phyloP scores from a whole-genome alignment of 1,284 basidiomycete species.

The Austropuccinia psidii region DNA sequence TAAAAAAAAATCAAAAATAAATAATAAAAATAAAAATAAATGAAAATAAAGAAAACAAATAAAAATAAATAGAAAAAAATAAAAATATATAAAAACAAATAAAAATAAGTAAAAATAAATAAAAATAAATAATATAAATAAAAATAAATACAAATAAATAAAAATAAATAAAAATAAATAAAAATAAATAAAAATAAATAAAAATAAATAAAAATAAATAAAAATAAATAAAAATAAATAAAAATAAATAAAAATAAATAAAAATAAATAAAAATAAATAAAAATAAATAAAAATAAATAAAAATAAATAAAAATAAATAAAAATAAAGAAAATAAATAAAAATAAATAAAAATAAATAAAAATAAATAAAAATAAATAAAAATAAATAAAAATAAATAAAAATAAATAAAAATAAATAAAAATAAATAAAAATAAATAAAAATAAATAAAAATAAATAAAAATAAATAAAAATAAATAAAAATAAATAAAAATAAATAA shows the following conservation, averaged over 20 bases:
- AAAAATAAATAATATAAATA: not conserved
- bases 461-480: not conserved
- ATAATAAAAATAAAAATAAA: not conserved
- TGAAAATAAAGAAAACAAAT: not conserved
- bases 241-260: not conserved
- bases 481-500: not conserved
- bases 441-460: not conserved
- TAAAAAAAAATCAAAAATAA: not conserved
- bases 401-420: not conserved
- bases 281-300: not conserved
- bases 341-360: not conserved
- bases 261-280: not conserved
- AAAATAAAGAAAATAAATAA: not conserved
- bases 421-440: not conserved
- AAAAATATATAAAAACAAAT: not conserved
- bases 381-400: not conserved
- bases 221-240: not conserved
- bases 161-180: not conserved
- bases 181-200: not conserved
- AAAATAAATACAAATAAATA: not conserved
- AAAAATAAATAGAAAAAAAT: not conserved
- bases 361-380: not conserved
- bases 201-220: not conserved
- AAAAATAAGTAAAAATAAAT: not conserved
- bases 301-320: not conserved